phyloP scores from a whole-genome alignment of 163 green algal species.

The Scenedesmus sp. region DNA sequence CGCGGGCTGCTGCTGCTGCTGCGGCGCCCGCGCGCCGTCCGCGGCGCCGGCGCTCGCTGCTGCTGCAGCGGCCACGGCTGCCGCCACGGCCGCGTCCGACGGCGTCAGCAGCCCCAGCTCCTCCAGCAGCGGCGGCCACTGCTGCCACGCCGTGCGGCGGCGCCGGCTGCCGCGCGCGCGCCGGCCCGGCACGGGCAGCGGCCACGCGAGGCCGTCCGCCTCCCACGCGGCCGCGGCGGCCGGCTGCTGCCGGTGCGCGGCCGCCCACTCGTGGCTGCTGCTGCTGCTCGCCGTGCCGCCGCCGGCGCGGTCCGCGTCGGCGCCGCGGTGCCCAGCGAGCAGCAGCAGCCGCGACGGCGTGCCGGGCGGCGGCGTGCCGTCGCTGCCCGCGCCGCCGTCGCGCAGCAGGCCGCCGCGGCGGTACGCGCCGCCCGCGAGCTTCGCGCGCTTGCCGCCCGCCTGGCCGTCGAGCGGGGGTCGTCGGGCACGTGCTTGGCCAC shows the following conservation, averaged over 20 bases:
- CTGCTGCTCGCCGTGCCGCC: constrained; percentile 5
- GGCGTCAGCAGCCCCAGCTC: constrained; percentile 5
- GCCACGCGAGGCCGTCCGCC: background rate
- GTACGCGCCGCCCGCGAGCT: background rate
- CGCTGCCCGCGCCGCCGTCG: constrained; percentile 1
- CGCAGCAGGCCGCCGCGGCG: background rate
- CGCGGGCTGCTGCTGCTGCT: background rate
- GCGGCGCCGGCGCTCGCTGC: background rate
- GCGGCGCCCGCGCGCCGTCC: too few species aligned
- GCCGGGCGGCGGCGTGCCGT: constrained; percentile 24
- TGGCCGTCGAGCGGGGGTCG: background rate
- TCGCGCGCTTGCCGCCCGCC: constrained; percentile 23
- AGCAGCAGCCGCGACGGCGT: too few species aligned
- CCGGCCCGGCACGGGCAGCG: constrained; percentile 1
- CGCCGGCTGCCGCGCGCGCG: constrained; percentile 20
- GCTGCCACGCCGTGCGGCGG: background rate
- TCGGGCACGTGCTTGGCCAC: constrained; percentile 19
- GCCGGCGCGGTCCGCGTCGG: too few species aligned
- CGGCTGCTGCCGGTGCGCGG: background rate
- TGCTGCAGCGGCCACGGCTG: background rate
- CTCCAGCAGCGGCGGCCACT: background rate
- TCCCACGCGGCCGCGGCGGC: background rate
- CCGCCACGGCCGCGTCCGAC: constrained; percentile 4
- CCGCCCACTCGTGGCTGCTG: constrained; percentile 4
- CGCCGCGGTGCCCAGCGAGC: too few species aligned